Percentiles rank a stretch among this genome's conserved stretches.
phyloP scores from a whole-genome alignment of 2,329 filamentous ascomycete genomes.

The Periglandula ipomoeae region DNA sequence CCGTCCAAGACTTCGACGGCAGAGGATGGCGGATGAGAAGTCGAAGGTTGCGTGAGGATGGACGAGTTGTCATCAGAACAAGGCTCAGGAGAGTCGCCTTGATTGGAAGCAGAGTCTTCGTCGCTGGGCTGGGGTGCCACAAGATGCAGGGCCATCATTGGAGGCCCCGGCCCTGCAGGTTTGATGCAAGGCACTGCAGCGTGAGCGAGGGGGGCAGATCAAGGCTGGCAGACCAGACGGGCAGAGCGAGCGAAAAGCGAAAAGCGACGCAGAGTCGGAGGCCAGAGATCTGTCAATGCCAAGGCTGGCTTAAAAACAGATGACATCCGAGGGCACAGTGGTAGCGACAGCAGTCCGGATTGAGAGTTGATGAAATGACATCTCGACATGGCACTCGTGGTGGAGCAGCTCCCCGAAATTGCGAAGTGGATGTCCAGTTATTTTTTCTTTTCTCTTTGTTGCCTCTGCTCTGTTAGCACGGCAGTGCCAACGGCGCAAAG shows the following conservation, averaged over 20 bases:
- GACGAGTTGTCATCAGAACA: constrained; percentile 12
- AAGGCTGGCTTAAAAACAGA: neutral
- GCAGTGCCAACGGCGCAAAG: neutral
- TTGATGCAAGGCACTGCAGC: constrained; percentile 13
- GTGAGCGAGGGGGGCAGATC: constrained; percentile 1
- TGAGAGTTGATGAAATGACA: neutral
- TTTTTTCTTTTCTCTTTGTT: neutral
- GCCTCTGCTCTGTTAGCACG: neutral
- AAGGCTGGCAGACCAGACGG: neutral
- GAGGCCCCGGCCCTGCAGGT: constrained; percentile 15
- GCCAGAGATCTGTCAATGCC: neutral
- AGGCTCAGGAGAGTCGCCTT: constrained; percentile 12
- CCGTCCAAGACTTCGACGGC: constrained; percentile 3
- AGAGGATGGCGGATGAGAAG: constrained; percentile 10
- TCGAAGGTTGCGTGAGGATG: constrained; percentile 8
- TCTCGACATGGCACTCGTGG: constrained; percentile 2
- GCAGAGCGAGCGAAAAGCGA: neutral
- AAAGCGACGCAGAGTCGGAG: neutral
- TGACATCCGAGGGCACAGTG: constrained; percentile 6
- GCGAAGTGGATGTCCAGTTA: constrained; percentile 1
- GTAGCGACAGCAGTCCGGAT: neutral
- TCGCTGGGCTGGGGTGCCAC: constrained; percentile 13
- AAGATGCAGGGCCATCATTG: constrained; percentile 18
- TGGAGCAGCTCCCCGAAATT: neutral
- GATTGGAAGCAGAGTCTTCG: constrained; percentile 14